Percentiles rank a stretch among this genome's conserved stretches.
phyloP scores from a whole-genome alignment of 805 yeast genomes.

The Soucietia sequanensis region DNA sequence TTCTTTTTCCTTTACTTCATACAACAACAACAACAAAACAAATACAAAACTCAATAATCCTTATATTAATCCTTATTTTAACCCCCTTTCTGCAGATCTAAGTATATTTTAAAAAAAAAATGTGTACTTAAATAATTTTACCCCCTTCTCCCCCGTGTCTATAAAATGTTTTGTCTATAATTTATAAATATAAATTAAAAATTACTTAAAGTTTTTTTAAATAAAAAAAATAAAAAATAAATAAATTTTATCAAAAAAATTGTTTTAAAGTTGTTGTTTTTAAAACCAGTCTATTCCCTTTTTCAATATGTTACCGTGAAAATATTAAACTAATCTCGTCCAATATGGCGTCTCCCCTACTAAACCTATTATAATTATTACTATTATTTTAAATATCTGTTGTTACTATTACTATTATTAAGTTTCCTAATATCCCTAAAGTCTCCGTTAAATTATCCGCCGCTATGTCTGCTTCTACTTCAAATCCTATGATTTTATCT shows the following conservation, averaged over 20 bases:
- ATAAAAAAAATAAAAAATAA: no score
- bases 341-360: conserved; percentile 31
- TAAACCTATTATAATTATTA: no score
- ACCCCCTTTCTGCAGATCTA: not conserved
- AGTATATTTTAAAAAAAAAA: conserved; percentile 12
- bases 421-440: no score
- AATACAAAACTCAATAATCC: conserved; percentile 5
- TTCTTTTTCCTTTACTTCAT: no score
- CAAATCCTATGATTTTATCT: conserved; percentile 17
- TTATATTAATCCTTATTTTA: conserved; percentile 1
- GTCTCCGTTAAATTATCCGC: conserved; percentile 7
- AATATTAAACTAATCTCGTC: conserved; percentile 19
- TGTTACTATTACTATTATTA: no score
- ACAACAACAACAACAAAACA: conserved; percentile 9
- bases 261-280: conserved; percentile 25
- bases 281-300: conserved; percentile 11
- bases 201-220: conserved; percentile 10
- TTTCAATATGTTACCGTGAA: conserved; percentile 34
- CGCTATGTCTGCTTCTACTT: conserved; percentile 24
- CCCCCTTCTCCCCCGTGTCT: not conserved
- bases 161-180: conserved; percentile 11
- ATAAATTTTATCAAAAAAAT: conserved; percentile 14
- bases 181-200: conserved; percentile 7
- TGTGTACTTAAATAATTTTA: conserved; percentile 38
- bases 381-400: no score